These are phyloP conservation scores for Claviceps quebecensis DNA, from an alignment of 2,329 filamentous ascomycete genomes.

Conservation along the genomic window DNA sequence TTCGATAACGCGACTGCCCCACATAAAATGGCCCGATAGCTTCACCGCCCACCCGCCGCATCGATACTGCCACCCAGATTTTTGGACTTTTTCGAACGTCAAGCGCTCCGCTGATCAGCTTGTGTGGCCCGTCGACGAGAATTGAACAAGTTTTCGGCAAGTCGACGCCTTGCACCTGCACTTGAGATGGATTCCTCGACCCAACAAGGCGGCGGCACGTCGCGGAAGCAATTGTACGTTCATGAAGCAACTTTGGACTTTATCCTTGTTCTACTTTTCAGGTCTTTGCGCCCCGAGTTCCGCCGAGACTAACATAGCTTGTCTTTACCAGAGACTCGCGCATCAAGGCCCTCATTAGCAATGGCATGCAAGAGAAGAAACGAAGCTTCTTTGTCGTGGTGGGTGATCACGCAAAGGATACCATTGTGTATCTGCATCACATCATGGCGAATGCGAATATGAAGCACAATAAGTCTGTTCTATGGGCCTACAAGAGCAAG, in stretches of 20 bases:
- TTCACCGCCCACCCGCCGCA: slow-evolving; percentile 27
- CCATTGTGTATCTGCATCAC: slow-evolving; percentile 85
- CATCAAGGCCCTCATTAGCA: slow-evolving; percentile 80
- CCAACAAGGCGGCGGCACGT: slow-evolving; percentile 30
- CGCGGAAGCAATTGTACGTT: slow-evolving; percentile 43
- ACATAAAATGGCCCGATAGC: neutral
- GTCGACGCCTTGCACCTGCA: slow-evolving; percentile 8
- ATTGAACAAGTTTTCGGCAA: neutral
- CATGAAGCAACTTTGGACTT: neutral
- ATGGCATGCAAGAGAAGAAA: slow-evolving; percentile 91
- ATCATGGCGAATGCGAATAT: slow-evolving; percentile 84
- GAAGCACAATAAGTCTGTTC: slow-evolving; percentile 78
- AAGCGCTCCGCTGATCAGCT: neutral
- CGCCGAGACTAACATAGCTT: neutral
- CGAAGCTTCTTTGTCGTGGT: slow-evolving; percentile 96
- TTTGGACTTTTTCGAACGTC: slow-evolving; percentile 20
- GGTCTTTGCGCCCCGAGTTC: neutral
- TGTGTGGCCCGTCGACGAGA: neutral
- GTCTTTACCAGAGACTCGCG: slow-evolving; percentile 55
- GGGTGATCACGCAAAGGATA: slow-evolving; percentile 82
- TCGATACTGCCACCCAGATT: slow-evolving; percentile 21
- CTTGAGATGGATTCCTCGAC: slow-evolving; percentile 4
- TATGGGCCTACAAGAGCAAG: slow-evolving; percentile 99
- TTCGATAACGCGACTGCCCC: neutral
- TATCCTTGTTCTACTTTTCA: neutral